Base-by-base conservation (phyloP, 352 stramenopile genomes). In the Phytophthora colocasiae region DNA sequence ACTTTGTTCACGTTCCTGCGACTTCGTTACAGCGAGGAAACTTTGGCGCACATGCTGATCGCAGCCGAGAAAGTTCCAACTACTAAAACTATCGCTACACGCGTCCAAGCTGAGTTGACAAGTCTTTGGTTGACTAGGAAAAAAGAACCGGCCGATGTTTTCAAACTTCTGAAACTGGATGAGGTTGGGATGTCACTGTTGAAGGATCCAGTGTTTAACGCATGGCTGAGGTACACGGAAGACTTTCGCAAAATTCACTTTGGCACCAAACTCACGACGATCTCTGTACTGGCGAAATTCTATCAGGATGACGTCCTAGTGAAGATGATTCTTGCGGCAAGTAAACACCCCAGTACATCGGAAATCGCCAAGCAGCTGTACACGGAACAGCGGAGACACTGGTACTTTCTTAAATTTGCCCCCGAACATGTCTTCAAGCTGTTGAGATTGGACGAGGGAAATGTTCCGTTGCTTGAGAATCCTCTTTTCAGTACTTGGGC, bases 191-290 rank as follows among this genome's bases (percentile, higher is more conserved):
- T 45, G 8, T 10, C 24, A 8, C 58, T 67, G 31, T 40, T 67
- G 4, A 32, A 24, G 22, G 55, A 22, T 9, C 34, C 59, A 8
- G 15, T 54, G 15, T 50, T 67, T 17, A 38, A 14, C 7, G 43
- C 14, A 32, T 67, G 59, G 50, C 11, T 55, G 4, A 54, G 56
- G 41, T 67, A 61, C 41, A 62, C 59, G n/a, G 59, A 67, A 4
- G 50, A 54, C 24, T 67, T 39, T 19, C 26, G 27, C 27, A 44
- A 45, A 17, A 10, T 44, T 34, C n/a, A 65, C n/a, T 58, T 46
- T n/a, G 58, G 39, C 1, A 46, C 36, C 6, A 59, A 45, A 11
- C 15, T 52, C 12, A 66, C 58, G 10, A 60, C 41, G 24, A 48
- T 66, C 11, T 44, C 31, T 4, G 17, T 47, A 1, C 26, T 66